These are phyloP conservation scores for Canavalia ensiformis DNA, from an alignment of 306 rosid genomes.

Conservation along the genomic window DNA sequence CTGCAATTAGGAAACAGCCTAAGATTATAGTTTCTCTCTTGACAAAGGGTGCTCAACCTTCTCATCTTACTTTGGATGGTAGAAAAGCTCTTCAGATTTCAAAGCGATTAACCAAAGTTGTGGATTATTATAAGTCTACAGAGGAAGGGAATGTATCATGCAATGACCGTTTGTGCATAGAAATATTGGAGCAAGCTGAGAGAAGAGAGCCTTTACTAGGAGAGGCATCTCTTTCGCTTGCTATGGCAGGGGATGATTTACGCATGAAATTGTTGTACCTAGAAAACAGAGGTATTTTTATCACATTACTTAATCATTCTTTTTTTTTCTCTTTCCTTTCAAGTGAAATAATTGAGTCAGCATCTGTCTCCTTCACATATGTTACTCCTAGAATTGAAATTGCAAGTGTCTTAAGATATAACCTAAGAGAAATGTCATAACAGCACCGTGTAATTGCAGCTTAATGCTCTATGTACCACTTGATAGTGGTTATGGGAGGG, in stretches of 20 bases:
- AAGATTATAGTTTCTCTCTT: slow-evolving; percentile 73
- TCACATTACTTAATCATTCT: not conserved
- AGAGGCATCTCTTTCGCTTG: slow-evolving; percentile 76
- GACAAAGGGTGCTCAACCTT: slow-evolving; percentile 72
- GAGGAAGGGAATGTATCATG: slow-evolving; percentile 64
- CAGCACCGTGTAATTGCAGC: too few species aligned
- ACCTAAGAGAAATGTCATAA: too few species aligned
- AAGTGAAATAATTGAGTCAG: not conserved
- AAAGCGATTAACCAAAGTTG: slow-evolving; percentile 60
- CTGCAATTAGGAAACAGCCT: slow-evolving; percentile 70
- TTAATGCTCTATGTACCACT: too few species aligned
- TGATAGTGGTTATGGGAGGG: too few species aligned
- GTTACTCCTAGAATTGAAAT: not conserved
- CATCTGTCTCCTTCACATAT: not conserved
- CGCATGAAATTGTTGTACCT: slow-evolving; percentile 74
- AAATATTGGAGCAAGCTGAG: slow-evolving; percentile 85
- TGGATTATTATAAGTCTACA: slow-evolving; percentile 52
- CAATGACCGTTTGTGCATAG: slow-evolving; percentile 63
- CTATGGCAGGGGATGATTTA: slow-evolving; percentile 76
- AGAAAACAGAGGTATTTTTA: slow-evolving; percentile 72
- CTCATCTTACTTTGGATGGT: slow-evolving; percentile 73
- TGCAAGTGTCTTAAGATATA: not conserved
- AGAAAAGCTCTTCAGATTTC: slow-evolving; percentile 76
- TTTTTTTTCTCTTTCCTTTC: not conserved
- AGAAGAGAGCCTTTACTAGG: slow-evolving; percentile 73